Evolutionary conservation across 768 basidiomycete genomes (phyloP), one percentile per base, ranked within the genome.

Genomic region (Collybia mongolica): DNA sequence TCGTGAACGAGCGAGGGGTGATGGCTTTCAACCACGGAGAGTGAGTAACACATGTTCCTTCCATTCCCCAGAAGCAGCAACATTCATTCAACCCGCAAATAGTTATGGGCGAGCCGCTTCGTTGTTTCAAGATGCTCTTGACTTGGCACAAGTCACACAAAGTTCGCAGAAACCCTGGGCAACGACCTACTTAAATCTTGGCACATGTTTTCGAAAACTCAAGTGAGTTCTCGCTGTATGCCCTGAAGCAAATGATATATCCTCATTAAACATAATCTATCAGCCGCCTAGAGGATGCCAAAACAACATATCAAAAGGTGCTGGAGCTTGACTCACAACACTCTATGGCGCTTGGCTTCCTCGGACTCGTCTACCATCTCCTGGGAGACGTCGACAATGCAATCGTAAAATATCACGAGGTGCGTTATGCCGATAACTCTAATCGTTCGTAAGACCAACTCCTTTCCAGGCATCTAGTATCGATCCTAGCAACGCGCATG

Each of bases 321-420:
- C 71, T 98, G 17, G 84, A 90, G 61, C 81, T 98, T 28, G 92
- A 98, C 57, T 85, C 93, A n/a, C 81, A 88, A 26, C 83, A 89
- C 53, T 76, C 89, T 1, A 77, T 83, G 9, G 93, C 93, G 2
- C 81, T 94, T 45, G 87, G 89, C 3, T 92, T 90, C 61, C 74
- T 98, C 0, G 97, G 93, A n/a, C 84, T 97, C 65, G 85, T 96
- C 2, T 75, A 87, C 58, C 93, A 97, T 57, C 72, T 90, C 15
- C 70, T 84, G 54, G 83, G 81, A 19, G 75, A 91, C 42, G 66
- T 86, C 5, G 86, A 95, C 56, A 78, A 79, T 11, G 90, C 96
- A 2, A 94, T 99, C 56, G 71, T 92, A 32, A 86, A 85, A 53
- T 98, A 97, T 57, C 97, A 99, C 63, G 91, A 95, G 74, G 95